Percentiles rank a stretch among this genome's conserved stretches.
These are phyloP conservation scores for Yamadazyma aaseri DNA, from an alignment of 1,139 yeast genomes.

Conservation along the genomic window DNA sequence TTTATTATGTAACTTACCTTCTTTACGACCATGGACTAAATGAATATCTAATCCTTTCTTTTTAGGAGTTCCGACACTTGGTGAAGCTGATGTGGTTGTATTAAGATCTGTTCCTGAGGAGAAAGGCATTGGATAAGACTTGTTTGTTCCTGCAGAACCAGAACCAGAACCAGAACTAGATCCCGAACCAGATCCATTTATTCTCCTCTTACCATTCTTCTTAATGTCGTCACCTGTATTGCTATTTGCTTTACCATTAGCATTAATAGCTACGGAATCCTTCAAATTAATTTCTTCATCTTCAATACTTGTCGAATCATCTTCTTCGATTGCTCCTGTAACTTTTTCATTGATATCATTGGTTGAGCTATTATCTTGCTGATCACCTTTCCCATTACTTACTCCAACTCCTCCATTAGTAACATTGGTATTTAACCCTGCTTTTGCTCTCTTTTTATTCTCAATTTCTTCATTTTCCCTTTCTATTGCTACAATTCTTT, in stretches of 20 bases:
- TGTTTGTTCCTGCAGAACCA: neutral
- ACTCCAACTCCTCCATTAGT: neutral
- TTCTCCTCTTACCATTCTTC: neutral
- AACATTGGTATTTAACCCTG: constrained; percentile 28
- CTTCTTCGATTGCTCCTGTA: neutral
- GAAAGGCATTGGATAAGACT: no score
- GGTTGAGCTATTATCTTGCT: neutral
- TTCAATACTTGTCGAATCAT: neutral
- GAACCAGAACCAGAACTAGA: neutral
- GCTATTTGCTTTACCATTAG: neutral
- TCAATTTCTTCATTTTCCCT: constrained; percentile 33
- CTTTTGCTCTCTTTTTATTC: constrained; percentile 29
- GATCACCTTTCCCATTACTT: no score
- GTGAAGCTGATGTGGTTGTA: neutral
- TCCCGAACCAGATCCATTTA: neutral
- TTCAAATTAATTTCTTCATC: neutral
- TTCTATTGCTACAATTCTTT: constrained; percentile 53
- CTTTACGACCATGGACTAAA: neutral
- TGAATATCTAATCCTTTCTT: neutral
- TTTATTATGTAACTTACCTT: neutral
- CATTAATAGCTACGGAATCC: neutral
- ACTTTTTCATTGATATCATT: neutral
- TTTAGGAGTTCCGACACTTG: neutral
- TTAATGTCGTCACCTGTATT: neutral
- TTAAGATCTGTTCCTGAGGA: no score